Conservation (phyloP, 345 rosid genomes). For the Populus tremula region DNA sequence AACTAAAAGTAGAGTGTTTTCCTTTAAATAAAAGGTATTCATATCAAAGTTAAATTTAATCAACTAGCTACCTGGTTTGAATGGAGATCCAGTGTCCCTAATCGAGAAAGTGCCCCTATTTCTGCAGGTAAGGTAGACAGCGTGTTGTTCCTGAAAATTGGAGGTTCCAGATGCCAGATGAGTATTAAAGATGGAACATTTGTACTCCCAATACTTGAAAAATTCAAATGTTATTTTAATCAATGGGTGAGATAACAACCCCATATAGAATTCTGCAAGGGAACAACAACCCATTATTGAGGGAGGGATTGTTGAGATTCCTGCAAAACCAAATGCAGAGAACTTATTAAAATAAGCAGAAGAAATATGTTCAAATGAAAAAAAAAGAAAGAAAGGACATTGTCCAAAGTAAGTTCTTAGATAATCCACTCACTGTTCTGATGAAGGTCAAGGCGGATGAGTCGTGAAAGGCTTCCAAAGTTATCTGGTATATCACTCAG, state of each 20-base stretch:
- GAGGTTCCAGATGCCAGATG: constrained; percentile 22
- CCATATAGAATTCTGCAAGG: constrained; percentile 77
- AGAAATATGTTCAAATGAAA: neutral
- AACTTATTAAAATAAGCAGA: constrained; percentile 10
- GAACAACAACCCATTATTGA: constrained; percentile 78
- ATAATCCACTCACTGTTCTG: constrained; percentile 71
- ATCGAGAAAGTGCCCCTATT: constrained; percentile 57
- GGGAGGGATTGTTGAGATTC: constrained; percentile 58
- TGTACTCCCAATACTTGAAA: constrained; percentile 8
- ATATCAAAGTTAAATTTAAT: constrained; percentile 7
- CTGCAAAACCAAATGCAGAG: constrained; percentile 34
- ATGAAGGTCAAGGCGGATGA: constrained; percentile 88
- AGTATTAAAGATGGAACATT: constrained; percentile 20
- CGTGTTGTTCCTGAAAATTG: constrained; percentile 58
- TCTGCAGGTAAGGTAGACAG: constrained; percentile 67
- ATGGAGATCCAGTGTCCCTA: constrained; percentile 84
- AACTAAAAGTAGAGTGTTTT: neutral
- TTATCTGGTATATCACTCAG: constrained; percentile 63
- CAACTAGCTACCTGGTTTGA: constrained; percentile 64
- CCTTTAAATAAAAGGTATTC: neutral
- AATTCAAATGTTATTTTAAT: constrained; percentile 1
- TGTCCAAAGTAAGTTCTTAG: neutral
- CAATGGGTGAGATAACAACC: constrained; percentile 51
- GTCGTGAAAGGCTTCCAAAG: constrained; percentile 70
- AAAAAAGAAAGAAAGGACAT: neutral